Conservation (phyloP, 108 stramenopile species). For the Cyclotella distinguenda region DNA sequence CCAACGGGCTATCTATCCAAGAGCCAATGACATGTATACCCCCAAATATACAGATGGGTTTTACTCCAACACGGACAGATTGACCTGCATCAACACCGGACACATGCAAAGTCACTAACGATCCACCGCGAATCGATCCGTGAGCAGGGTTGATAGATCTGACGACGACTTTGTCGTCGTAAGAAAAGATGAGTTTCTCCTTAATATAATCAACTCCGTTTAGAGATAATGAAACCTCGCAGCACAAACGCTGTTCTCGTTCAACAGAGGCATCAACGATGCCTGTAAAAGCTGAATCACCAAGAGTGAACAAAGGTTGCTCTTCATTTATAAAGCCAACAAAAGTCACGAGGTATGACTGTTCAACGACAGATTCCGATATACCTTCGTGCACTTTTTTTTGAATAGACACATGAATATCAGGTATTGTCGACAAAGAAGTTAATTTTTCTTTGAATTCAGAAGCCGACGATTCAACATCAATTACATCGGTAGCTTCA, state of each 20-base stretch:
- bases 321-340: conserved; percentile 7
- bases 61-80: not conserved
- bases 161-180: conserved; percentile 16
- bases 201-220: conserved; percentile 4
- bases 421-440: not conserved
- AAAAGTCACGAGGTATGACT: not conserved
- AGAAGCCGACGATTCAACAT: not conserved
- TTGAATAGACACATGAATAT: not conserved
- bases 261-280: not conserved
- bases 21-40: not conserved
- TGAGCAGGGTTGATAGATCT: not conserved
- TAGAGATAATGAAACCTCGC: conserved; percentile 1
- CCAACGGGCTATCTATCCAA: not conserved
- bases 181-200: not conserved
- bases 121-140: conserved; percentile 4
- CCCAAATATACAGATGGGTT: conserved; percentile 6
- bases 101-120: conserved; percentile 1
- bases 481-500: not conserved
- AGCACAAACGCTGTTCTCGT: not conserved
- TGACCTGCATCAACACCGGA: not conserved
- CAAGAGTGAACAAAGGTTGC: not conserved
- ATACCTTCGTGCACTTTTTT: not conserved
- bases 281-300: not conserved
- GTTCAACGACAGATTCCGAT: not conserved
- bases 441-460: not conserved